Evolutionary conservation across 2,329 filamentous ascomycete genomes (phyloP).

Genomic region (Colletotrichum tanaceti): DNA sequence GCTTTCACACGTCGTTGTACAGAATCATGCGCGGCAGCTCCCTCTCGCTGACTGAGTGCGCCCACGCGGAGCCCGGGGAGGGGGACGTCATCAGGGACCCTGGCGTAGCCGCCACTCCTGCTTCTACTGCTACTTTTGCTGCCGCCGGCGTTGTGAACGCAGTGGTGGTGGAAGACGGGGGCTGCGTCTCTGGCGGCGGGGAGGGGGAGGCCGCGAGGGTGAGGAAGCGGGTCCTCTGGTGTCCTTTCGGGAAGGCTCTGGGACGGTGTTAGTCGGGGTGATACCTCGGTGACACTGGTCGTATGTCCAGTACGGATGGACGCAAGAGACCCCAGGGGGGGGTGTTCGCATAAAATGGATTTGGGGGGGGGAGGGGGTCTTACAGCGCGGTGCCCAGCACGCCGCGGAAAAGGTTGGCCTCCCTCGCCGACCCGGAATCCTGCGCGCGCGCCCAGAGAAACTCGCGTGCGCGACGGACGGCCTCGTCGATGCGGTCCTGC

Average conservation of each 20-base stretch:
- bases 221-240: constrained; percentile 64
- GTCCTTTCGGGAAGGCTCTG: constrained; percentile 49
- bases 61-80: constrained; percentile 53
- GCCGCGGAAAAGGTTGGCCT: constrained; percentile 74
- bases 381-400: constrained; percentile 73
- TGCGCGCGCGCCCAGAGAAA: constrained; percentile 66
- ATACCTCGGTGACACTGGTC: background rate
- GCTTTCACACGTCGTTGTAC: constrained; percentile 46
- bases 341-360: too few relatives aligned
- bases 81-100: constrained; percentile 50
- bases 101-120: constrained; percentile 45
- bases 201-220: constrained; percentile 62
- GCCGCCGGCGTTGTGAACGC: too few relatives aligned
- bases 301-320: too few relatives aligned
- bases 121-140: constrained; percentile 41
- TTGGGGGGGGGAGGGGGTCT: too few relatives aligned
- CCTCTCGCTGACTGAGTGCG: constrained; percentile 51
- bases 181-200: constrained; percentile 52
- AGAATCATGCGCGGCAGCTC: constrained; percentile 51
- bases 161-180: constrained; percentile 50
- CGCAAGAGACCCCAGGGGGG: too few relatives aligned
- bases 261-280: constrained; percentile 9
- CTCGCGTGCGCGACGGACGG: constrained; percentile 62
- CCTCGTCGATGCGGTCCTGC: constrained; percentile 62
- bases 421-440: constrained; percentile 65